These are phyloP conservation scores for Pistacia vera DNA, from an alignment of 345 rosid genomes.

Conservation along the genomic window DNA sequence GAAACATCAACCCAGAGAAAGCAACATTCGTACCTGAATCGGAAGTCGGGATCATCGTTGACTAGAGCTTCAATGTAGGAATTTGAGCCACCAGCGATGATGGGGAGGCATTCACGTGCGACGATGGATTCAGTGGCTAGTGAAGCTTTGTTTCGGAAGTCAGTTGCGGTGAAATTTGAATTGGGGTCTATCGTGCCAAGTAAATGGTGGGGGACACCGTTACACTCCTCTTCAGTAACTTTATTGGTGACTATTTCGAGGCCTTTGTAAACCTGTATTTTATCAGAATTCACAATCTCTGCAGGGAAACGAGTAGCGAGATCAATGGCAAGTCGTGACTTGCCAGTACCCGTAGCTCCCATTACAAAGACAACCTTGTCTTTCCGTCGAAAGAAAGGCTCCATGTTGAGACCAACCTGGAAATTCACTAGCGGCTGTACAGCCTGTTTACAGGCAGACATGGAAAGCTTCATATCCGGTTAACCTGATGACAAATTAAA, in stretches of 20 bases:
- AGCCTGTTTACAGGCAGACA: conserved; percentile 49
- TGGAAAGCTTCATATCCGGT: conserved; percentile 44
- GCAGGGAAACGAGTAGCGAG: conserved; percentile 71
- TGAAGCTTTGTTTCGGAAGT: conserved; percentile 51
- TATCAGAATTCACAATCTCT: conserved; percentile 82
- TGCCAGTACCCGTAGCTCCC: conserved; percentile 94
- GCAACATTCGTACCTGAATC: conserved; percentile 62
- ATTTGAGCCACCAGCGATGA: conserved; percentile 90
- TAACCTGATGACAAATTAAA: conserved; percentile 9
- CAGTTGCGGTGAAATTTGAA: conserved; percentile 55
- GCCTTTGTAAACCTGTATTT: conserved; percentile 84
- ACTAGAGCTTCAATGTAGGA: conserved; percentile 76
- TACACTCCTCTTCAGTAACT: conserved; percentile 73
- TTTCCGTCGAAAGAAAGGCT: conserved; percentile 55
- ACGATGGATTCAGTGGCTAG: conserved; percentile 44
- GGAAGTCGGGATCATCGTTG: conserved; percentile 57
- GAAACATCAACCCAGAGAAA: conserved; percentile 88
- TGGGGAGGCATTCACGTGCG: conserved; percentile 51
- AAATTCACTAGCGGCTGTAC: conserved; percentile 50
- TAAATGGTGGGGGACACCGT: conserved; percentile 78
- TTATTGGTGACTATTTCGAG: conserved; percentile 74
- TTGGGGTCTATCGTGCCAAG: conserved; percentile 59
- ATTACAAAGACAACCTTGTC: conserved; percentile 79
- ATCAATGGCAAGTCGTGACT: conserved; percentile 83
- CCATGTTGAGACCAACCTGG: conserved; percentile 39